These are phyloP conservation scores for Blepharisma undulans DNA, from an alignment of 169 alveolate species.

Conservation along the genomic window DNA sequence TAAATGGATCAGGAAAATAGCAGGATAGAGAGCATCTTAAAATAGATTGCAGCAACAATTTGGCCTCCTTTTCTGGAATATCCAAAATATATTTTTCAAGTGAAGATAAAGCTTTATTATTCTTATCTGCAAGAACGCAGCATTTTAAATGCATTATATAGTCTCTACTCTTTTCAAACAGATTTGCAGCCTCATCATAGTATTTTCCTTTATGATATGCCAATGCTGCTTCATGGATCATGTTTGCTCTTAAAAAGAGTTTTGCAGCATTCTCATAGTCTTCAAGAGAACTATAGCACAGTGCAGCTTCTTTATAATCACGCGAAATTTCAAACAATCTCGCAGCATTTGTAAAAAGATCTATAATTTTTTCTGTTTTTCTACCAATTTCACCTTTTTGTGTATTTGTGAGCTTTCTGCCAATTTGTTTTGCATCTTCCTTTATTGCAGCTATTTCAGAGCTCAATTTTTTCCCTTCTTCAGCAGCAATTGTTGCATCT, in stretches of 20 bases:
- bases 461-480: not conserved
- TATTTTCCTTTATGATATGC: not conserved
- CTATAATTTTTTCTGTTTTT: not conserved
- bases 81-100: not conserved
- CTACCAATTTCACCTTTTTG: not conserved
- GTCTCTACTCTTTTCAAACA: not conserved
- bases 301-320: slow-evolving; percentile 26
- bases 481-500: slow-evolving; percentile 52
- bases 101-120: not conserved
- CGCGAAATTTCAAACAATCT: not conserved
- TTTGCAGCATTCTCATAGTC: slow-evolving; percentile 22
- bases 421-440: not conserved
- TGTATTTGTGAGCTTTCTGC: not conserved
- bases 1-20: not conserved
- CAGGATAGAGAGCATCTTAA: not conserved
- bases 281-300: slow-evolving; percentile 27
- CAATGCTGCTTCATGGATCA: slow-evolving; percentile 12
- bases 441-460: not conserved
- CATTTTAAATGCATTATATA: not conserved
- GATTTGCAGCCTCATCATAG: not conserved
- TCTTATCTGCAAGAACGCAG: not conserved
- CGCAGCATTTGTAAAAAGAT: slow-evolving; percentile 11
- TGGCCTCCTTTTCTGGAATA: not conserved
- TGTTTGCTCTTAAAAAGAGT: not conserved
- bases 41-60: not conserved